These are phyloP conservation scores for Crucibulum parvulum DNA, from an alignment of 1,284 basidiomycete species.

Conservation along the genomic window DNA sequence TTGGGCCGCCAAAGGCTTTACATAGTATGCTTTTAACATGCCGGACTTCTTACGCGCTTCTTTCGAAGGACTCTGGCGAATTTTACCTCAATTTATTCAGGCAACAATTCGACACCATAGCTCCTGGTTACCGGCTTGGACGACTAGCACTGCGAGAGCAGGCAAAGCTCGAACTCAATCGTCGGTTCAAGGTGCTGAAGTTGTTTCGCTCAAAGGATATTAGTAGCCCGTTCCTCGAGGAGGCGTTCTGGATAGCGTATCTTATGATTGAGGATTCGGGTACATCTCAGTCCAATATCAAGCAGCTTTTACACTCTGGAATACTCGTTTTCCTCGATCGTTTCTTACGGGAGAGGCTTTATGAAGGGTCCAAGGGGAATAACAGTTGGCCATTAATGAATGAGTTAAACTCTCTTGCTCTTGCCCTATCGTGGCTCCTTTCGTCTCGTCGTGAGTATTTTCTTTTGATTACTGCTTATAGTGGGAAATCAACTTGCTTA, in stretches of 20 bases:
- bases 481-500: conserved; percentile 9
- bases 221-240: conserved; percentile 40
- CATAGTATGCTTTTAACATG: conserved; percentile 37
- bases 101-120: conserved; percentile 33
- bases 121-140: conserved; percentile 34
- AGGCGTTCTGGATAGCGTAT: conserved; percentile 63
- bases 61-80: conserved; percentile 22
- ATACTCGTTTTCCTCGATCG: conserved; percentile 45
- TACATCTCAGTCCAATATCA: conserved; percentile 60
- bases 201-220: conserved; percentile 43
- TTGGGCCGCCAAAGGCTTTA: conserved; percentile 39
- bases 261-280: conserved; percentile 62
- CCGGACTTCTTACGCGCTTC: conserved; percentile 20
- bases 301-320: conserved; percentile 55
- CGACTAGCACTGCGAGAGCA: conserved; percentile 26
- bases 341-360: conserved; percentile 46
- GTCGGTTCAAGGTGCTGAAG: conserved; percentile 49
- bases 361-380: conserved; percentile 40
- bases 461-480: conserved; percentile 1
- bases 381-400: conserved; percentile 57
- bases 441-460: conserved; percentile 41
- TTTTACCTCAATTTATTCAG: conserved; percentile 33
- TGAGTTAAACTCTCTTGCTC: conserved; percentile 49
- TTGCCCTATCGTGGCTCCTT: conserved; percentile 56
- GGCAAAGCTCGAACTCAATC: conserved; percentile 44